Conservation (phyloP, 306 rosid genomes). For the Argentina anserina region DNA sequence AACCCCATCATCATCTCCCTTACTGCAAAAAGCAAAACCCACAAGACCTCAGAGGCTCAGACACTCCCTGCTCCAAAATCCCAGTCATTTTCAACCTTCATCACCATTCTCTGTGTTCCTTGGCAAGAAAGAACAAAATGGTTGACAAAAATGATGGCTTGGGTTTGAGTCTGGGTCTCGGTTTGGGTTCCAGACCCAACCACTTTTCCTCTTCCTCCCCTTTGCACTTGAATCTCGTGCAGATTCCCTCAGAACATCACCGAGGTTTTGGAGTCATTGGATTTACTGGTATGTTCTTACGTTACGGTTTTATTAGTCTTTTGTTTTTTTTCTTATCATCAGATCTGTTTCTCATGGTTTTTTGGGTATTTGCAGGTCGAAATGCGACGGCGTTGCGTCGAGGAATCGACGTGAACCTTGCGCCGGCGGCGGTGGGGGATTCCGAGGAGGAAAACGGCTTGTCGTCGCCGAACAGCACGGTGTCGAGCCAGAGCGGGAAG, state of each 20-base stretch:
- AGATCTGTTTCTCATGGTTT: neutral
- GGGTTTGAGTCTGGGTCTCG: constrained; percentile 48
- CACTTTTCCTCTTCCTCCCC: constrained; percentile 13
- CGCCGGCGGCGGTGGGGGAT: constrained; percentile 29
- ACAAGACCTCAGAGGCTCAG: constrained; percentile 19
- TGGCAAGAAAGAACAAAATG: constrained; percentile 28
- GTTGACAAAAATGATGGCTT: constrained; percentile 48
- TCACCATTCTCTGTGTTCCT: constrained; percentile 10
- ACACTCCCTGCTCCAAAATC: constrained; percentile 15
- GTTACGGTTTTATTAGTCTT: neutral
- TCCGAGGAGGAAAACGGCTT: constrained; percentile 61
- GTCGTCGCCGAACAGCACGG: constrained; percentile 90
- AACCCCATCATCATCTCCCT: constrained; percentile 36
- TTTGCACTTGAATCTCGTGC: constrained; percentile 33
- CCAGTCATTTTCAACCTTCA: constrained; percentile 27
- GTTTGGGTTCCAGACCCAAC: constrained; percentile 43
- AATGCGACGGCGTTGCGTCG: constrained; percentile 33
- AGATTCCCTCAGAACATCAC: constrained; percentile 31
- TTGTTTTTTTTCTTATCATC: too few species aligned
- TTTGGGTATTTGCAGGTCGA: neutral
- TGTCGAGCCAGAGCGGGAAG: constrained; percentile 82
- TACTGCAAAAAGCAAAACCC: constrained; percentile 44
- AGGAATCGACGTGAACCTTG: constrained; percentile 56
- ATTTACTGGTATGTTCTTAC: constrained; percentile 37
- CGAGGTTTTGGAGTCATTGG: constrained; percentile 32